Conservation (phyloP, 305 asterid species). For the Solanum chacoense region DNA sequence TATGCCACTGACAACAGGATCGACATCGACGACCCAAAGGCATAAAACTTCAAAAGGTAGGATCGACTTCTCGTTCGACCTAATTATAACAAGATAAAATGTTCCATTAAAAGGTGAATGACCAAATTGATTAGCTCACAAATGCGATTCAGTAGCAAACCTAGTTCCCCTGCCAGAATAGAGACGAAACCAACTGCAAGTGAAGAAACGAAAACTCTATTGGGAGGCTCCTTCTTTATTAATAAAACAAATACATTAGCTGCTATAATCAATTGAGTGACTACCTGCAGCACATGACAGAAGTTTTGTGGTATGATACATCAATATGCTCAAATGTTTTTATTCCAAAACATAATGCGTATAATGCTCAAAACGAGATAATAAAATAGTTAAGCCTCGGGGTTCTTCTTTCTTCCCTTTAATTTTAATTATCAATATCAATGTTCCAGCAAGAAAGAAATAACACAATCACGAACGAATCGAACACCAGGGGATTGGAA, state of each 20-base stretch:
- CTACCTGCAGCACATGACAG: conserved; percentile 27
- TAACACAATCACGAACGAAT: not conserved
- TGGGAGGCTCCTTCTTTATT: conserved; percentile 23
- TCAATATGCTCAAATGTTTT: not conserved
- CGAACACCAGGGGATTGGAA: not conserved
- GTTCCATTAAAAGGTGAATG: not conserved
- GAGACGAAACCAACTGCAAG: conserved; percentile 30
- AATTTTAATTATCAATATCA: not conserved
- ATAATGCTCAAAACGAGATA: not conserved
- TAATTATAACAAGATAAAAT: conserved; percentile 20
- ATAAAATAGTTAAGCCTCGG: not conserved
- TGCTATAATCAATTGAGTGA: conserved; percentile 33
- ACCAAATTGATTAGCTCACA: not conserved
- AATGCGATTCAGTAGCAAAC: conserved; percentile 11
- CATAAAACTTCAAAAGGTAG: conserved; percentile 40
- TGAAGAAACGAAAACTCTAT: conserved; percentile 26
- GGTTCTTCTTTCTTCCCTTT: not conserved
- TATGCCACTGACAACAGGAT: conserved; percentile 23
- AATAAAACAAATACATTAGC: conserved; percentile 19
- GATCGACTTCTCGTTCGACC: conserved; percentile 58
- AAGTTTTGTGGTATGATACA: not conserved
- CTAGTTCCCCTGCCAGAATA: conserved; percentile 54
- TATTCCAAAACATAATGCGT: not conserved
- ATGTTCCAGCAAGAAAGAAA: not conserved
- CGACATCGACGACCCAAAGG: conserved; percentile 44